These are phyloP conservation scores for Hanseniaspora taiwanica DNA, from an alignment of 805 yeast genomes.

Conservation along the genomic window DNA sequence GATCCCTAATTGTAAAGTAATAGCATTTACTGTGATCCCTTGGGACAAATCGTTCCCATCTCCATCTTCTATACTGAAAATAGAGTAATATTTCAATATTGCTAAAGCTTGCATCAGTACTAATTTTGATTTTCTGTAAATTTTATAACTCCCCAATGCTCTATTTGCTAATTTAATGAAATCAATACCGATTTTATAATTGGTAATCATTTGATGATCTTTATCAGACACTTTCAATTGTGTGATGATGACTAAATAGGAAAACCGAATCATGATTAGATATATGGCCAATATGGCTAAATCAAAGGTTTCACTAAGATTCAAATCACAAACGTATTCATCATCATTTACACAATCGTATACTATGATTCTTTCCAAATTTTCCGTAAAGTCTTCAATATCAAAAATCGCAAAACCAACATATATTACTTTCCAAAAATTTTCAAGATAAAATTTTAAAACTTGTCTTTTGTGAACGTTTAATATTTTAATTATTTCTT, in stretches of 20 bases:
- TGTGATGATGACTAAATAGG: slow-evolving; percentile 3
- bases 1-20: slow-evolving; percentile 1
- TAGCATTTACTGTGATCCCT: slow-evolving; percentile 3
- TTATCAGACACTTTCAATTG: slow-evolving; percentile 4
- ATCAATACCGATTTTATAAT: slow-evolving; percentile 1
- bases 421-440: slow-evolving; percentile 6
- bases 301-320: slow-evolving; percentile 4
- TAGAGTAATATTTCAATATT: slow-evolving; percentile 3
- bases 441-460: slow-evolving; percentile 3
- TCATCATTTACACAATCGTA: neutral
- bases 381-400: slow-evolving; percentile 1
- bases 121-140: slow-evolving; percentile 6
- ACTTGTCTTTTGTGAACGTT: neutral
- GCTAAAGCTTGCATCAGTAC: slow-evolving; percentile 4
- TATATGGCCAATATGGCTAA: slow-evolving; percentile 3
- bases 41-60: slow-evolving; percentile 5
- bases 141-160: slow-evolving; percentile 2
- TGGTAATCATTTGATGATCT: slow-evolving; percentile 2
- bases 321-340: neutral
- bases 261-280: slow-evolving; percentile 5
- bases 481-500: neutral
- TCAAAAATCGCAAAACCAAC: slow-evolving; percentile 5
- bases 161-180: slow-evolving; percentile 3
- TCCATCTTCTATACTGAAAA: slow-evolving; percentile 6
- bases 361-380: slow-evolving; percentile 2